Evolutionary conservation across 768 basidiomycete species (phyloP), one percentile per base, ranked within the genome.

Genomic region (Collybia sp.): DNA sequence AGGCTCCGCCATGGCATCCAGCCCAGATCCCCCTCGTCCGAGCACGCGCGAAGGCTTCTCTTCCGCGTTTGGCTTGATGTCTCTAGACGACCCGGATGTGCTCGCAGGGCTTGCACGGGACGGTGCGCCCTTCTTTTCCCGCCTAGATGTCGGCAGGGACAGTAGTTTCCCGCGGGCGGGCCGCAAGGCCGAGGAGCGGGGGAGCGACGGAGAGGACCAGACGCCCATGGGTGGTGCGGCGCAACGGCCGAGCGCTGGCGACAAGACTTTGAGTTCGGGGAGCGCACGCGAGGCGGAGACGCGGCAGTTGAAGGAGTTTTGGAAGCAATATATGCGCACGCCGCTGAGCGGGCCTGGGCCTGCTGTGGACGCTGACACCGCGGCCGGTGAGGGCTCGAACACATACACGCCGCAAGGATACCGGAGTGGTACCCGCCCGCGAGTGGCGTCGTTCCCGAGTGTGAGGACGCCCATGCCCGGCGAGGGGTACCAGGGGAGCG

Each of bases 301-400:
- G 42, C 65, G 71, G 43, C 82, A 87, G 52, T 56, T 87, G 58
- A 68, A 74, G 40, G 83, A 87, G 44, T 80, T 86, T 51, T 89
- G 87, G 87, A 87, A 74, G 61, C 70, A 79, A 52, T 89, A 83
- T 54, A 72, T 89, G 68, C 75, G 79, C 33, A 88, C 85, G 16
- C 87, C 87, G 18, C 58, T 82, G 6, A 67, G 61, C 44, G 72
- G 69, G 1, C 63, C 65, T 25, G 62, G 56, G n/a, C 52, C 49
- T 13, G 54, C 49, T 13, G 43, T 49, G 45, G 46, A 56, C 33
- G 45, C 17, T 33, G 13, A 31, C 11, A 41, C 35, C 30, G 45
- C 46, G 13, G 35, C 43, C 12, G 41, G 31, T 19, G 34, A 15
- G 35, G 42, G 37, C 30, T 25, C 13, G n/a, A 51, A 45, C 30